Base-by-base conservation (phyloP, 345 rosid species). In the Pistacia atlantica region DNA sequence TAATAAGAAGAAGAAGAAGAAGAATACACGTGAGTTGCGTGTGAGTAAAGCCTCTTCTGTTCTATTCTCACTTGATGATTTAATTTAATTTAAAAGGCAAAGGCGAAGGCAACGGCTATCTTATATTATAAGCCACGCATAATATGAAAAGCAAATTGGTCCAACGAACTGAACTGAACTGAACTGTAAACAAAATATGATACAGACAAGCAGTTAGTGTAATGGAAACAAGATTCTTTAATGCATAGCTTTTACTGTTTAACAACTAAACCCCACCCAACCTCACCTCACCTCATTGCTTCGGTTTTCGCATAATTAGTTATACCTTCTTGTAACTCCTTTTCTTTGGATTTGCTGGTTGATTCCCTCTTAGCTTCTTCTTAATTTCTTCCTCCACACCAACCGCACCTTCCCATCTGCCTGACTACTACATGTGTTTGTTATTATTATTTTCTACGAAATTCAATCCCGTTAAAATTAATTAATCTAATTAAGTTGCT, bases 41-140 rank as follows among this genome's bases (percentile, higher is more conserved):
- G 69, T 4, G 55, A 74, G 31, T 37, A 8, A 69, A 78, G 64
- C 55, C 75, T 65, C 51, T 20, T 4, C 33, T 3, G 1, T 12
- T 20, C 0, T 3, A 4, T 12, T 1, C 20, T 3, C 18, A 14
- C 56, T 1, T 38, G 42, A 38, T 38, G 42, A 42, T 42, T 42
- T 25, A 25, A 42, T 42, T 42, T 25, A 25, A 25, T 25, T 25
- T 42, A 8, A 42, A 42, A 42, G 46, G 46, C 46, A 42, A 42
- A 42, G 46, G 46, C 46, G 0, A 42, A 31, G 33, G 33, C 33
- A 31, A 31, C 2, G 33, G 6, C 46, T 42, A 0, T 54, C 57
- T 33, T 69, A 61, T 59, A 77, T 82, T 78, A 55, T 33, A 76
- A 66, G 79, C 79, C 74, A 78, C 79, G 84, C 82, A 64, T 74